Evolutionary conservation across 139 green algal genomes (phyloP).

Genomic region (Pycnococcus provasolii): DNA sequence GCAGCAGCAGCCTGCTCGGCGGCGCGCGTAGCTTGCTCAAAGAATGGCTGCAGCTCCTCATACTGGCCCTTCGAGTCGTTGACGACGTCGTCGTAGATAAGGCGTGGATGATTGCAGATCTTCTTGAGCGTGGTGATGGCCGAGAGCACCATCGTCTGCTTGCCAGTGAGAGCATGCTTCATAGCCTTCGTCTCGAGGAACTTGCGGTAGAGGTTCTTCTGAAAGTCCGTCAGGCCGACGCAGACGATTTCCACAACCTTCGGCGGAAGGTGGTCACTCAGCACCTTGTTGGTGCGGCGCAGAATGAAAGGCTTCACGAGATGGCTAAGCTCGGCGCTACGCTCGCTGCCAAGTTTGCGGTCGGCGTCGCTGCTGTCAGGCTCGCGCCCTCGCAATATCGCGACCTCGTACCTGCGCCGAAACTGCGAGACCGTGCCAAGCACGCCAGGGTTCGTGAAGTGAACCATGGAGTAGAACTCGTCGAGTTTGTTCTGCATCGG

Average conservation of each 20-base stretch:
- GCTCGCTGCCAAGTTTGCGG: conserved; percentile 43
- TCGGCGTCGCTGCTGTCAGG: conserved; percentile 63
- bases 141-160: conserved; percentile 33
- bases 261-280: conserved; percentile 86
- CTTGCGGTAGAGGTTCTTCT: conserved; percentile 76
- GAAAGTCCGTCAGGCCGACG: conserved; percentile 76
- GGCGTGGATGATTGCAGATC: conserved; percentile 96
- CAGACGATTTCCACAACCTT: conserved; percentile 96
- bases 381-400: conserved; percentile 67
- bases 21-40: no score
- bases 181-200: conserved; percentile 79
- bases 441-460: conserved; percentile 91
- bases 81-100: conserved; percentile 56
- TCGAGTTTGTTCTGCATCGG: conserved; percentile 87
- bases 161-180: conserved; percentile 24
- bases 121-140: conserved; percentile 80
- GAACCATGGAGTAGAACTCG: conserved; percentile 91
- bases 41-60: no score
- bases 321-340: conserved; percentile 61
- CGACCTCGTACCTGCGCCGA: conserved; percentile 44
- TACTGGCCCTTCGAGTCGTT: not conserved
- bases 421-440: conserved; percentile 71
- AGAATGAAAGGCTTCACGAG: conserved; percentile 98
- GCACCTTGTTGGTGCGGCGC: conserved; percentile 85
- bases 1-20: no score